A percentile compares a stretch with the other conserved stretches of the same genome.
Evolutionary conservation across 2,329 filamentous ascomycete species (phyloP).

Genomic region (Stemphylium vesicarium): DNA sequence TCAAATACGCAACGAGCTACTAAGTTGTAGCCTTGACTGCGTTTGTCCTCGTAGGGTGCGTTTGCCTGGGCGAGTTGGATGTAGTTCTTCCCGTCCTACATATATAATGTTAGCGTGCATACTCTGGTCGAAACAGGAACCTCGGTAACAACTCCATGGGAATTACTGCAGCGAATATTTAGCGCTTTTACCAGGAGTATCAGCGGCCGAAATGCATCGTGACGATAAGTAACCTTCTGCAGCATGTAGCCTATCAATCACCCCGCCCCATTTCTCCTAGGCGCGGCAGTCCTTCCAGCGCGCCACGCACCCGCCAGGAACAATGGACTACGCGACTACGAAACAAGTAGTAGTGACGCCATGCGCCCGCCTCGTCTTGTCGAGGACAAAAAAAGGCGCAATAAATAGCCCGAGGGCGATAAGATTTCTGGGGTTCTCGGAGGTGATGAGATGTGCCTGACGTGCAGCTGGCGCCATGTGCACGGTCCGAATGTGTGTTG

Average conservation of each 20-base stretch:
- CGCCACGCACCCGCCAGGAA: conserved; percentile 8
- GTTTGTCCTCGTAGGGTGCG: conserved; percentile 62
- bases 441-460: conserved; percentile 25
- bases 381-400: neutral
- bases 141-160: neutral
- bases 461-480: conserved; percentile 15
- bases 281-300: conserved; percentile 7
- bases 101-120: conserved; percentile 15
- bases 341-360: neutral
- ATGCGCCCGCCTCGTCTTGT: conserved; percentile 2
- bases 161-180: conserved; percentile 1
- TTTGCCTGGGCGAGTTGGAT: conserved; percentile 66
- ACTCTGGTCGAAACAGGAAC: neutral
- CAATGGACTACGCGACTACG: conserved; percentile 9
- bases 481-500: conserved; percentile 12
- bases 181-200: neutral
- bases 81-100: conserved; percentile 73
- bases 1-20: conserved; percentile 69
- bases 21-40: conserved; percentile 70
- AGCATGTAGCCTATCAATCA: conserved; percentile 18
- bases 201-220: conserved; percentile 6
- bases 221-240: conserved; percentile 1
- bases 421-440: conserved; percentile 17
- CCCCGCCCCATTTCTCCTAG: conserved; percentile 12
- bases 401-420: conserved; percentile 14